phyloP scores from a whole-genome alignment of 1,284 basidiomycete species.

The Marasmius tenuissimus region DNA sequence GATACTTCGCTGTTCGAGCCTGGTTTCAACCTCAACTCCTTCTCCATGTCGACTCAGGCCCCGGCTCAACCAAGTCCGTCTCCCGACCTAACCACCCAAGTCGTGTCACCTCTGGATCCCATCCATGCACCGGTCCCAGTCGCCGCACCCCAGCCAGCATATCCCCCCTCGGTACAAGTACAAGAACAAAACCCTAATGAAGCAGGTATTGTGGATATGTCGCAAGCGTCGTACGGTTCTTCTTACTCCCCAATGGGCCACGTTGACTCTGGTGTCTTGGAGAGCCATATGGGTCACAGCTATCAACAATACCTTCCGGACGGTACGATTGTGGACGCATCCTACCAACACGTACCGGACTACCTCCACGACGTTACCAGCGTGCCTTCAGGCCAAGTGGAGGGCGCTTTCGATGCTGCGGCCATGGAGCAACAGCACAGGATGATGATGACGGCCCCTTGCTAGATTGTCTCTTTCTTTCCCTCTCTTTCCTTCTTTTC shows the following conservation, averaged over 20 bases:
- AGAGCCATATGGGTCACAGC: not conserved
- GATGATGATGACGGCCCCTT: not conserved
- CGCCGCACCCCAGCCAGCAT: not conserved
- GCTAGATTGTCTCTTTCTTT: not conserved
- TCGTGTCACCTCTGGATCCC: not conserved
- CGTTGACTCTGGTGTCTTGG: not conserved
- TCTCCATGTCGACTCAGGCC: not conserved
- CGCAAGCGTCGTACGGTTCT: not conserved
- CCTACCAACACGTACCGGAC: not conserved
- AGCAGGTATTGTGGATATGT: not conserved
- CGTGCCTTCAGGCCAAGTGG: not conserved
- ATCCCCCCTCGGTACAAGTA: not conserved
- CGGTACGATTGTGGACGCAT: not conserved
- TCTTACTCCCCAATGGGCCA: not conserved
- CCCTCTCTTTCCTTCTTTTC: not conserved
- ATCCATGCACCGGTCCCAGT: not conserved
- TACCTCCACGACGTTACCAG: not conserved
- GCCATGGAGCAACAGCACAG: not conserved
- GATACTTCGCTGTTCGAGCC: slow-evolving; percentile 49
- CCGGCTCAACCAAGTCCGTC: too few species aligned
- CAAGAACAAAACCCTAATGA: not conserved
- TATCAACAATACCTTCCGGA: not conserved
- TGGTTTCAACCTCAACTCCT: not conserved
- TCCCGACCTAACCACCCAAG: not conserved
- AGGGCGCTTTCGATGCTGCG: not conserved